phyloP scores from a whole-genome alignment of 495 filamentous ascomycete genomes.

The Penicillium simplicissimum region DNA sequence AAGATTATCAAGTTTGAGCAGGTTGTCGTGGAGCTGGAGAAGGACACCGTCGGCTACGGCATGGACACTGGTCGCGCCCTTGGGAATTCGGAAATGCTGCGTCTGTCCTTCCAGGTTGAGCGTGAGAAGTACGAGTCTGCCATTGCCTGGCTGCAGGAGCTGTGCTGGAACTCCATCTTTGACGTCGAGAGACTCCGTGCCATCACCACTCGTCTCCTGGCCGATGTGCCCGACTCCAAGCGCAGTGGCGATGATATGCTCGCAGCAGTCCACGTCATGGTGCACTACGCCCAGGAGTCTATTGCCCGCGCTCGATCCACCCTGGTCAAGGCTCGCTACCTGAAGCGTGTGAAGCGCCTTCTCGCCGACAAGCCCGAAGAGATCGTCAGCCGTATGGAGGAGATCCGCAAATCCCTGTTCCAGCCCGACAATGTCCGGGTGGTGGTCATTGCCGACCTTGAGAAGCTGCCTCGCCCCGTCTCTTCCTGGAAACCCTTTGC shows the following conservation, averaged over 20 bases:
- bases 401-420: constrained; percentile 71
- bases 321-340: constrained; percentile 83
- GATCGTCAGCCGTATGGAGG: constrained; percentile 73
- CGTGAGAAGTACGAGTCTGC: constrained; percentile 80
- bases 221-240: constrained; percentile 92
- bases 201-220: constrained; percentile 81
- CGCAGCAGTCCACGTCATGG: constrained; percentile 73
- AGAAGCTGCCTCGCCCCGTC: constrained; percentile 76
- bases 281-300: constrained; percentile 72
- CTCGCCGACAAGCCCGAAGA: constrained; percentile 69
- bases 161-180: constrained; percentile 86
- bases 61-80: constrained; percentile 65
- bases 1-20: constrained; percentile 83
- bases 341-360: constrained; percentile 77
- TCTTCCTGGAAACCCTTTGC: constrained; percentile 74
- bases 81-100: constrained; percentile 76
- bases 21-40: constrained; percentile 84
- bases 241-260: constrained; percentile 73
- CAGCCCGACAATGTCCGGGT: constrained; percentile 80
- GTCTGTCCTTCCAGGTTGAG: constrained; percentile 82
- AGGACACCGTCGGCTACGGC: constrained; percentile 81
- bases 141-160: constrained; percentile 81
- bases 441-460: constrained; percentile 78
- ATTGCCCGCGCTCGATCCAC: constrained; percentile 75
- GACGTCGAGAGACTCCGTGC: constrained; percentile 79